A percentile compares a stretch with the other conserved stretches of the same genome.
These are phyloP conservation scores for Plasmopara viticola DNA, from an alignment of 352 stramenopile species.

Conservation along the genomic window DNA sequence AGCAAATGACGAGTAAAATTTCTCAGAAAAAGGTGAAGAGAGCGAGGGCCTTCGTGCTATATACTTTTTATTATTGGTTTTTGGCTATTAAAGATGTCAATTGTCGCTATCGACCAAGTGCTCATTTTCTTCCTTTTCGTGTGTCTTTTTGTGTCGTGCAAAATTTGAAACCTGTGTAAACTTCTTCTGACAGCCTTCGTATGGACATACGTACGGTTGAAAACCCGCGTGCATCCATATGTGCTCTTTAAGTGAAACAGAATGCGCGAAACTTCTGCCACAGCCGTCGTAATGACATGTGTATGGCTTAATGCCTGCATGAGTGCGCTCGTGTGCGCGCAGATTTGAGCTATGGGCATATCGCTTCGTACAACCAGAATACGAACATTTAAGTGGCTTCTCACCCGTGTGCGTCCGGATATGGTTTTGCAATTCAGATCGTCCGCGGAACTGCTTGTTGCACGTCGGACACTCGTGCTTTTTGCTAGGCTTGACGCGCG, in stretches of 20 bases:
- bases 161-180: slow-evolving; percentile 89
- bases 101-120: slow-evolving; percentile 50
- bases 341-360: slow-evolving; percentile 90
- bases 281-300: slow-evolving; percentile 87
- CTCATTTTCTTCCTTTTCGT: slow-evolving; percentile 69
- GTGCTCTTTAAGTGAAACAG: slow-evolving; percentile 88
- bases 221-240: slow-evolving; percentile 89
- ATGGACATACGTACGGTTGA: slow-evolving; percentile 89
- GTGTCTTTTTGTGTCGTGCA: slow-evolving; percentile 82
- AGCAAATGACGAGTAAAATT: slow-evolving; percentile 16
- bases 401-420: slow-evolving; percentile 88
- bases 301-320: slow-evolving; percentile 87
- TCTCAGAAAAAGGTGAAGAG: neutral
- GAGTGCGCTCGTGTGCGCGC: slow-evolving; percentile 87
- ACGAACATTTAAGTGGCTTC: slow-evolving; percentile 86
- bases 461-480: slow-evolving; percentile 84
- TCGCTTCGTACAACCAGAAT: slow-evolving; percentile 78
- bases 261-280: slow-evolving; percentile 87
- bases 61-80: slow-evolving; percentile 13
- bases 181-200: slow-evolving; percentile 83
- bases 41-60: neutral
- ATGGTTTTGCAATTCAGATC: slow-evolving; percentile 83
- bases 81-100: slow-evolving; percentile 6
- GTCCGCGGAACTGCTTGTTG: slow-evolving; percentile 77
- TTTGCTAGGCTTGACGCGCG: slow-evolving; percentile 79